Conservation (phyloP, 371 early-diverging fungal genomes). For the Pancytospora philotis region DNA sequence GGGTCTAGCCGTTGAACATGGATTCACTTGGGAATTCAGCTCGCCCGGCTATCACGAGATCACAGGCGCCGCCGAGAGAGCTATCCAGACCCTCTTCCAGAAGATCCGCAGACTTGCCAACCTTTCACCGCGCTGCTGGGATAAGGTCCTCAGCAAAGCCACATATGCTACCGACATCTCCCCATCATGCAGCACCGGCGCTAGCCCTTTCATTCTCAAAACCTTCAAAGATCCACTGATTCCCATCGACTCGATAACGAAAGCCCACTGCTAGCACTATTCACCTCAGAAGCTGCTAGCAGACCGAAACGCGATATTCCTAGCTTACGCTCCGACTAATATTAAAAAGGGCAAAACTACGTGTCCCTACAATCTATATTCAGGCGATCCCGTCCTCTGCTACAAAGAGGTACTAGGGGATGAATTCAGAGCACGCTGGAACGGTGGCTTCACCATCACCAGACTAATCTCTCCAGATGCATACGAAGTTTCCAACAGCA, state of each 20-base stretch:
- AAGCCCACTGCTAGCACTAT: neutral
- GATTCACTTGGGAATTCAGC: neutral
- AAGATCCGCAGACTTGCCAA: neutral
- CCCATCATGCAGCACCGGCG: neutral
- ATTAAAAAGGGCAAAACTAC: neutral
- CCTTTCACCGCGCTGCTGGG: neutral
- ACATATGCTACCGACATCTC: neutral
- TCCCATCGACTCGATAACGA: neutral
- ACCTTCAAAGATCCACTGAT: neutral
- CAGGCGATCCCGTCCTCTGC: neutral
- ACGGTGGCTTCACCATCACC: neutral
- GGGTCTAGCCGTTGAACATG: neutral
- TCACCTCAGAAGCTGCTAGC: neutral
- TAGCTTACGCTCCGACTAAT: neutral
- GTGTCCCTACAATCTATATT: neutral
- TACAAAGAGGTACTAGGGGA: conserved; percentile 1
- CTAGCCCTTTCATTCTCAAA: neutral
- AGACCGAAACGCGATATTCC: neutral
- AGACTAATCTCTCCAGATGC: neutral
- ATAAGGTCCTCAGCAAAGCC: neutral
- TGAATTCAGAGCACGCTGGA: neutral
- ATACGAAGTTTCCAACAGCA: neutral
- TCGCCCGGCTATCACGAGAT: neutral
- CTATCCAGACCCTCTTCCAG: neutral
- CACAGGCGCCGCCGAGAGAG: neutral